These are phyloP conservation scores for Closterium sp. DNA, from an alignment of 139 green algal species.

Conservation along the genomic window DNA sequence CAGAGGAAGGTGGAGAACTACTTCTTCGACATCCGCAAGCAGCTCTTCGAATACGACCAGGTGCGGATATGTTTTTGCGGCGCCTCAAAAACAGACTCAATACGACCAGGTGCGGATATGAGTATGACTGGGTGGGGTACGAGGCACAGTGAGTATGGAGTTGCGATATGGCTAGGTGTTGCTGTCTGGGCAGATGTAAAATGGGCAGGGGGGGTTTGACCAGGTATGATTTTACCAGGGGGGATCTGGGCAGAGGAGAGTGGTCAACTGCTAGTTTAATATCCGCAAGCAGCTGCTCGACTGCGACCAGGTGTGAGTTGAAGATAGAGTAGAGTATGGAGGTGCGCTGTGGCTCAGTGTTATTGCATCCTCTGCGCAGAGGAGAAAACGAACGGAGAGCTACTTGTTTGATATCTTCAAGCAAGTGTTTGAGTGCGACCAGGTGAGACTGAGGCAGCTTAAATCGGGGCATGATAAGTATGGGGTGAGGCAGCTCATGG, in stretches of 20 bases:
- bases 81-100: conserved; percentile 92
- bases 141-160: no score
- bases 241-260: conserved; percentile 7
- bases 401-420: conserved; percentile 99
- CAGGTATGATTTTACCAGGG: no score
- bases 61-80: conserved; percentile 77
- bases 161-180: no score
- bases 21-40: conserved; percentile 97
- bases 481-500: no score
- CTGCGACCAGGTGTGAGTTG: conserved; percentile 82
- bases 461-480: no score
- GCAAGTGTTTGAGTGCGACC: conserved; percentile 95
- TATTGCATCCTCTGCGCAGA: background rate
- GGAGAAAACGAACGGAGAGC: conserved; percentile 57
- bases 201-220: conserved; percentile 48
- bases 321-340: no score
- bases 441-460: conserved; percentile 40
- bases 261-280: conserved; percentile 97
- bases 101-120: conserved; percentile 95
- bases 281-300: conserved; percentile 95
- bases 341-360: no score
- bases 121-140: no score
- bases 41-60: conserved; percentile 97
- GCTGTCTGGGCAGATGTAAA: no score
- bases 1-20: conserved; percentile 95